phyloP scores from a whole-genome alignment of 805 yeast species.

The Nakazawaea anatomiae region DNA sequence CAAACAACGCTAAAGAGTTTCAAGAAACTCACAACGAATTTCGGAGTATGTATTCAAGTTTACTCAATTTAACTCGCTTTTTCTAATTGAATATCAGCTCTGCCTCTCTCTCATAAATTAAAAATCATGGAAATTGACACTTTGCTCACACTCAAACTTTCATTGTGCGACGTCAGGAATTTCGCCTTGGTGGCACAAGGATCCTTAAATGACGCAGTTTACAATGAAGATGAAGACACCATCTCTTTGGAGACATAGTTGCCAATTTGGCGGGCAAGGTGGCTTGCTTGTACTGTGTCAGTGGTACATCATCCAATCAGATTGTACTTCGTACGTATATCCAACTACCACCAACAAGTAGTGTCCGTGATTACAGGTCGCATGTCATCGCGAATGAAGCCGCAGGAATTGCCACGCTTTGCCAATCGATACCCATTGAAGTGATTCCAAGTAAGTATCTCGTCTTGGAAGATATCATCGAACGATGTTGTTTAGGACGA shows the following conservation, averaged over 20 bases:
- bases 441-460: slow-evolving; percentile 68
- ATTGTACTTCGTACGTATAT: slow-evolving; percentile 73
- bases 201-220: slow-evolving; percentile 80
- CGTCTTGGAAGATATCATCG: slow-evolving; percentile 73
- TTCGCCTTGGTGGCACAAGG: slow-evolving; percentile 49
- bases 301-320: slow-evolving; percentile 90
- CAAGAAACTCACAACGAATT: slow-evolving; percentile 37
- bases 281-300: slow-evolving; percentile 75
- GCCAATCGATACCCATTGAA: slow-evolving; percentile 88
- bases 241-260: slow-evolving; percentile 56
- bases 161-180: slow-evolving; percentile 52
- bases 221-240: slow-evolving; percentile 75
- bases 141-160: too few relatives aligned
- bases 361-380: slow-evolving; percentile 79
- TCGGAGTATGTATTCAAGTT: slow-evolving; percentile 31
- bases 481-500: slow-evolving; percentile 60
- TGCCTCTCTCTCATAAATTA: too few relatives aligned
- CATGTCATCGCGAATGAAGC: slow-evolving; percentile 87
- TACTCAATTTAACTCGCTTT: too few relatives aligned
- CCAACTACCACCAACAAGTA: slow-evolving; percentile 74
- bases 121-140: too few relatives aligned
- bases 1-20: neutral
- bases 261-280: slow-evolving; percentile 71
- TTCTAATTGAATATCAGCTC: too few relatives aligned
- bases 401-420: slow-evolving; percentile 82